Evolutionary conservation across 192 early-diverging fungal species (phyloP), one percentile per base, ranked within the genome.

Genomic region (Linnemannia hyalina): DNA sequence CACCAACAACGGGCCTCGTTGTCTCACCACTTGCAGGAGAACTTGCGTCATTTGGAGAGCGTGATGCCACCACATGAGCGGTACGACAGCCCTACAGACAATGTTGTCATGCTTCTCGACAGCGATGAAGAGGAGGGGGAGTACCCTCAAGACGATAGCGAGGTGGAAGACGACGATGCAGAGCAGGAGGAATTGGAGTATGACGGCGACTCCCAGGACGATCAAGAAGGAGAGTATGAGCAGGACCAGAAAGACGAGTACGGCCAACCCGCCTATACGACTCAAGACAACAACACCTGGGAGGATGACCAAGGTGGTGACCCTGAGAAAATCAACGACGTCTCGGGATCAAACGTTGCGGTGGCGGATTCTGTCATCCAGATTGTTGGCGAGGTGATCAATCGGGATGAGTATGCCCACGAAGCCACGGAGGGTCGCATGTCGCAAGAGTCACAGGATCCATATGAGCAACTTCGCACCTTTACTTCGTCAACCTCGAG

Each of bases 111-210:
- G 22, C 70, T 71, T 36, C 70, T 71, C 3, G 70, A 71, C 22
- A 71, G 70, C 70, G 70, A 71, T 23, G 70, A 71, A 22, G 70
- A 71, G 20, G 70, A 71, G n/a, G 70, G 8, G 23, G 70, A 42
- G 8, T 10, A 22, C 23, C 70, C 70, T 42, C 38, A 71, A 23
- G 41, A 71, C 16, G 35, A 71, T 5, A 71, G 22, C 18, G 18
- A 42, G 70, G 40, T 20, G 23, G 38, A 71, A 35, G 13, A n/a
- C 70, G 40, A 71, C 22, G 41, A 71, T 40, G 18, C 20, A 0
- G 70, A 71, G 40, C 36, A 11, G 22, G 38, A 42, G 18, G 70
- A 44, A 20, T 22, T 40, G 36, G 40, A 42, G 5, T 32, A 65
- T 32, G 60, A 65, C 1, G 60, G 60, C 29, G 29, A 65, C 60